Evolutionary conservation across 257 asterid species (phyloP).

Genomic region (Ilex aquifolium): DNA sequence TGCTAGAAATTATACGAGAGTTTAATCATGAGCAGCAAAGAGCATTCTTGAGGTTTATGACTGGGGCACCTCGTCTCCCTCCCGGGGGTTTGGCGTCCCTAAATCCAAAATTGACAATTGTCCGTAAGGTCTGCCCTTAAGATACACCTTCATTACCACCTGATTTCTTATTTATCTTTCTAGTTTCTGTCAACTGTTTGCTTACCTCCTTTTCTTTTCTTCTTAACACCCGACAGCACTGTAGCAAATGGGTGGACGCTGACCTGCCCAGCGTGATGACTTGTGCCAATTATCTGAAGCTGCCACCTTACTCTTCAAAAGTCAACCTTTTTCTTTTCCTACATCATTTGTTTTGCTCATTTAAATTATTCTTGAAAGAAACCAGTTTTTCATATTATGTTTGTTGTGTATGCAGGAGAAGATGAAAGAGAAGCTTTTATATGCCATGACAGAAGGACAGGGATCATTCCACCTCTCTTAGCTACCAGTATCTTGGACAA

Average conservation of each 20-base stretch:
- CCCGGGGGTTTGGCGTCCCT: conserved; percentile 92
- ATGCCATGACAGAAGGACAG: conserved; percentile 91
- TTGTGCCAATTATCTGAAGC: conserved; percentile 88
- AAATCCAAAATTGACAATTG: conserved; percentile 84
- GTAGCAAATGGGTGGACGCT: conserved; percentile 47
- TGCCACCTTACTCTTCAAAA: conserved; percentile 90
- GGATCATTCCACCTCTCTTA: conserved; percentile 89
- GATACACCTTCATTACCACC: background rate
- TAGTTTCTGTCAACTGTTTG: background rate
- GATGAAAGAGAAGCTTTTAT: conserved; percentile 79
- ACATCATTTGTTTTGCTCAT: background rate
- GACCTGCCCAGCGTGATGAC: conserved; percentile 99
- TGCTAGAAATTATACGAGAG: conserved; percentile 78
- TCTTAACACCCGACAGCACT: conserved; percentile 48
- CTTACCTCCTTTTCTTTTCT: background rate
- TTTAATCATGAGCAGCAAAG: conserved; percentile 69
- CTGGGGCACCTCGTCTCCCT: conserved; percentile 96
- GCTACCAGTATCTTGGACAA: conserved; percentile 1
- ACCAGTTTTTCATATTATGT: background rate
- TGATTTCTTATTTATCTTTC: background rate
- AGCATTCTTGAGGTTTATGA: conserved; percentile 88
- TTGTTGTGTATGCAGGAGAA: conserved; percentile 44
- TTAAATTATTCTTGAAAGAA: background rate
- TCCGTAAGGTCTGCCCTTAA: conserved; percentile 57
- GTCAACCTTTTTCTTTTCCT: conserved; percentile 23